Evolutionary conservation across 768 basidiomycete species (phyloP).

Genomic region (Suillus plorans): DNA sequence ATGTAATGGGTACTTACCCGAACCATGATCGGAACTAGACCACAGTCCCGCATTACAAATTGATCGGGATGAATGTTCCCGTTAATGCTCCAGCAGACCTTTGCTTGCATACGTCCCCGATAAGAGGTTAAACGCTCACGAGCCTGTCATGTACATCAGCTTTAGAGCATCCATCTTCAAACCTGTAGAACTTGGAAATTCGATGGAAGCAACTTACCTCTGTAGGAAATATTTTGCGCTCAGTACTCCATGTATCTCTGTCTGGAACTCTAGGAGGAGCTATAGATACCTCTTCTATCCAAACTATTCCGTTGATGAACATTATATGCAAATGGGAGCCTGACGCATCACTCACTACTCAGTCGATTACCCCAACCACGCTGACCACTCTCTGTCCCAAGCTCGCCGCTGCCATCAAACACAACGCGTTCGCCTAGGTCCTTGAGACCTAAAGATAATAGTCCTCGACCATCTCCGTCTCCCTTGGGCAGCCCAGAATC

Average conservation of each 20-base stretch:
- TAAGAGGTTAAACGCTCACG: slow-evolving; percentile 93
- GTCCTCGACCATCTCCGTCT: slow-evolving; percentile 75
- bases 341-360: slow-evolving; percentile 57
- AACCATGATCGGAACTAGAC: slow-evolving; percentile 95
- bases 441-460: slow-evolving; percentile 73
- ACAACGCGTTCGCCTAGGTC: slow-evolving; percentile 92
- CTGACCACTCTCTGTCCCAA: slow-evolving; percentile 51
- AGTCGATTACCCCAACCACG: slow-evolving; percentile 80
- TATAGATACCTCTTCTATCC: slow-evolving; percentile 85
- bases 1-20: slow-evolving; percentile 57
- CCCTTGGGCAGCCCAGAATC: slow-evolving; percentile 78
- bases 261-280: slow-evolving; percentile 86
- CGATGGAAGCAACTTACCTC: slow-evolving; percentile 56
- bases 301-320: slow-evolving; percentile 54
- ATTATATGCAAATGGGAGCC: slow-evolving; percentile 12
- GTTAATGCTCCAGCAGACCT: slow-evolving; percentile 80
- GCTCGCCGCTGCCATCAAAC: slow-evolving; percentile 72
- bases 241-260: slow-evolving; percentile 69
- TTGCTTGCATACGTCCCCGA: slow-evolving; percentile 84
- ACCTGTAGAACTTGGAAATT: background rate
- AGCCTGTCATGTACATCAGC: slow-evolving; percentile 50
- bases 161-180: background rate
- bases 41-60: slow-evolving; percentile 79
- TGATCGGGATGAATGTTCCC: slow-evolving; percentile 63
- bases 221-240: slow-evolving; percentile 81